Evolutionary conservation across 495 filamentous ascomycete genomes (phyloP).

Genomic region (Thermothielavioides terrestris): DNA sequence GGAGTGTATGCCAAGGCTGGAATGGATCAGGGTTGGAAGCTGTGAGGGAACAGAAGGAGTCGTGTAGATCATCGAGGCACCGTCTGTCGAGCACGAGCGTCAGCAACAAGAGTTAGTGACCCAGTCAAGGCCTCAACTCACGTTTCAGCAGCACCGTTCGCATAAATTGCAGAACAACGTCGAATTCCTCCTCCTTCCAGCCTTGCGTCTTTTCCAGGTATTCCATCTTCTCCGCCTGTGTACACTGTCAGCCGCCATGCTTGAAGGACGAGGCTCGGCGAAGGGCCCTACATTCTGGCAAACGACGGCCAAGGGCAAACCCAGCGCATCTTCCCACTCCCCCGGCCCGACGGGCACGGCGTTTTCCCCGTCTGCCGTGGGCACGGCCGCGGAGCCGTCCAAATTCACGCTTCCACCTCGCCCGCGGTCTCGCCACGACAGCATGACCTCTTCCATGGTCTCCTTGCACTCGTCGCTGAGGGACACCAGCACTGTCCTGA

Average conservation of each 20-base stretch:
- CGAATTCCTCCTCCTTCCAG: slow-evolving; percentile 92
- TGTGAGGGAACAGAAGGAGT: slow-evolving; percentile 70
- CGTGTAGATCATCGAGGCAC: slow-evolving; percentile 85
- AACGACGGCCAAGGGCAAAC: slow-evolving; percentile 82
- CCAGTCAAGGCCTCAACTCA: no score
- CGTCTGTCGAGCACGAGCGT: slow-evolving; percentile 49
- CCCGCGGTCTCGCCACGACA: slow-evolving; percentile 49
- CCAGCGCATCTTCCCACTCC: slow-evolving; percentile 89
- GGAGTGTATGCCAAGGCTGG: slow-evolving; percentile 83
- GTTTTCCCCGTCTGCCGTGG: slow-evolving; percentile 49
- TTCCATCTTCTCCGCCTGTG: slow-evolving; percentile 81
- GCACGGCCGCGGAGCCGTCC: slow-evolving; percentile 36
- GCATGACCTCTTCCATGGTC: slow-evolving; percentile 77
- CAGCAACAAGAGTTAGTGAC: no score
- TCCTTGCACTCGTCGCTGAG: slow-evolving; percentile 70
- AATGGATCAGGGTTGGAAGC: slow-evolving; percentile 75
- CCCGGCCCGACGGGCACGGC: slow-evolving; percentile 76
- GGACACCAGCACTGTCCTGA: slow-evolving; percentile 64
- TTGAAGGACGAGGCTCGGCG: neutral
- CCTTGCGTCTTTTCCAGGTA: slow-evolving; percentile 73
- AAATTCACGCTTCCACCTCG: slow-evolving; percentile 44
- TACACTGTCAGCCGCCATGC: slow-evolving; percentile 23
- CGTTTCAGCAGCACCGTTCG: slow-evolving; percentile 80
- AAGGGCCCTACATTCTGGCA: slow-evolving; percentile 70
- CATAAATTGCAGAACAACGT: slow-evolving; percentile 81